Conservation (phyloP, 768 basidiomycete species). For the Kwoniella sp. region DNA sequence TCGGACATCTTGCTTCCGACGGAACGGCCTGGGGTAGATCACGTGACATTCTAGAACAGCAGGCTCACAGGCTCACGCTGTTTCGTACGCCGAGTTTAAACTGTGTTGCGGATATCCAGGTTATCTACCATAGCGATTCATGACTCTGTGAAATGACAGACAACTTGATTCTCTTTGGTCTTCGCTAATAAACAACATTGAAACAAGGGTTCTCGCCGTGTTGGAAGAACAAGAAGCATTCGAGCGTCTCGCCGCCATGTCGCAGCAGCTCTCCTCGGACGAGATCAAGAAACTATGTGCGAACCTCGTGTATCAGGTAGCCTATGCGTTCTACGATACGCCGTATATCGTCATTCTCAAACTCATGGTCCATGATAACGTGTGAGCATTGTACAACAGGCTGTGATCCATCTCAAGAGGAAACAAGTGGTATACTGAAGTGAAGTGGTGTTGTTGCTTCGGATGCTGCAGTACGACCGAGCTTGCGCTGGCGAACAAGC, state of each 20-base stretch:
- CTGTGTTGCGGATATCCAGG: no score
- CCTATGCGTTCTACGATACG: slow-evolving; percentile 90
- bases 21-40: background rate
- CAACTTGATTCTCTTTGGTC: no score
- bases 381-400: slow-evolving; percentile 76
- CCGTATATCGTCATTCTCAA: slow-evolving; percentile 90
- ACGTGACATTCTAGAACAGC: background rate
- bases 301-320: slow-evolving; percentile 83
- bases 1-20: background rate
- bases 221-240: no score
- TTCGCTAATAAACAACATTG: no score
- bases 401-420: background rate
- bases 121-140: no score
- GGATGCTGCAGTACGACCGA: slow-evolving; percentile 12
- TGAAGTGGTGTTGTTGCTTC: background rate
- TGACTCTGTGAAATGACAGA: no score
- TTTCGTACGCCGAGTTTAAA: no score
- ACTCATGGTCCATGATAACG: slow-evolving; percentile 85
- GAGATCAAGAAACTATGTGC: slow-evolving; percentile 39
- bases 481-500: slow-evolving; percentile 16
- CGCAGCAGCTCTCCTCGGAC: slow-evolving; percentile 30
- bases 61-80: no score
- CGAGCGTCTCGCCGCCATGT: slow-evolving; percentile 30
- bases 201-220: no score
- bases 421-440: background rate